These are phyloP conservation scores for Puccinia coronata DNA, from an alignment of 1,284 basidiomycete genomes.

Conservation along the genomic window DNA sequence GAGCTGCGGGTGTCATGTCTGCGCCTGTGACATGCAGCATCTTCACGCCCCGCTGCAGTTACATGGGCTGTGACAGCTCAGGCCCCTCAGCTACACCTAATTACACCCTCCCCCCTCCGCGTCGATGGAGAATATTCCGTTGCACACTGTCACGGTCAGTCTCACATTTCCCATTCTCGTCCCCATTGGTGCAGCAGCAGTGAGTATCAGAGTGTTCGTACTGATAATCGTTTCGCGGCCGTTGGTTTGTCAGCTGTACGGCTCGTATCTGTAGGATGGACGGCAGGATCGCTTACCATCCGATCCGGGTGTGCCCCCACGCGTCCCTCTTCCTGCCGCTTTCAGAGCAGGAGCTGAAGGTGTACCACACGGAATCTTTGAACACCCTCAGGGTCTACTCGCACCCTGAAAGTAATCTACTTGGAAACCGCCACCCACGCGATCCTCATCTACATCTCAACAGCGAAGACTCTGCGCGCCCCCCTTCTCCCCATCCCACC, in stretches of 20 bases:
- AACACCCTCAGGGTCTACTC: conserved; percentile 22
- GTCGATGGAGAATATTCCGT: too few relatives aligned
- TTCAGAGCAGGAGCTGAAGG: conserved; percentile 27
- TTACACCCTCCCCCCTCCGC: not conserved
- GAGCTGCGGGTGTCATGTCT: too few relatives aligned
- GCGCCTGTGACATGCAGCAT: too few relatives aligned
- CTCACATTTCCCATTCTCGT: too few relatives aligned
- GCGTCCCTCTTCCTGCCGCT: conserved; percentile 42
- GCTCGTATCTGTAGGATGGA: conserved; percentile 20
- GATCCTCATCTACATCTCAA: too few relatives aligned
- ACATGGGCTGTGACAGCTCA: too few relatives aligned
- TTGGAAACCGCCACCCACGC: too few relatives aligned
- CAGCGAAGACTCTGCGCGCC: not conserved
- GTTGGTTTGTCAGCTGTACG: conserved; percentile 1
- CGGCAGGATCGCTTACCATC: conserved; percentile 48
- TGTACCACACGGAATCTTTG: conserved; percentile 22
- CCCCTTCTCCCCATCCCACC: not conserved
- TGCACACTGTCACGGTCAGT: too few relatives aligned
- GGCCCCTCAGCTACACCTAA: not conserved
- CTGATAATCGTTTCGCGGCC: too few relatives aligned
- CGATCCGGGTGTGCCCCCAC: conserved; percentile 7
- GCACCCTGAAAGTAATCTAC: not conserved
- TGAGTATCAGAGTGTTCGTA: too few relatives aligned
- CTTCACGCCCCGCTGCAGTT: too few relatives aligned
- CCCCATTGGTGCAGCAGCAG: too few relatives aligned